phyloP scores from a whole-genome alignment of 768 basidiomycete genomes.

The Trametopsis cervina region DNA sequence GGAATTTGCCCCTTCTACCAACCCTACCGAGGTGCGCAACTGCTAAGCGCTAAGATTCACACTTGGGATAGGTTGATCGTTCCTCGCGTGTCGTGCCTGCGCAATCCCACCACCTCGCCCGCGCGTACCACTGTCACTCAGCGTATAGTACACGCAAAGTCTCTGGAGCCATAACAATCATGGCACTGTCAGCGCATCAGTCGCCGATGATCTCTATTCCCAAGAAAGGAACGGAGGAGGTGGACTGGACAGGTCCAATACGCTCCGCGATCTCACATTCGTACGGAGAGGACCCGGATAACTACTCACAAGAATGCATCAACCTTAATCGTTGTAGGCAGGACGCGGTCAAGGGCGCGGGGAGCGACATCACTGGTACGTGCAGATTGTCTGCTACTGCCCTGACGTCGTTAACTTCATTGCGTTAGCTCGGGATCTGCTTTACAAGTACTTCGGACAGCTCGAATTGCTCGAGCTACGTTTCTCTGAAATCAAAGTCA shows the following conservation, averaged over 20 bases:
- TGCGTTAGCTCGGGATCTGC: slow-evolving; percentile 72
- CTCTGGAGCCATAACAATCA: too few species aligned
- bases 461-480: slow-evolving; percentile 94
- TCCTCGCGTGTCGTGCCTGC: neutral
- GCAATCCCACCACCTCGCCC: neutral
- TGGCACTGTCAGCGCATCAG: slow-evolving; percentile 34
- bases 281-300: slow-evolving; percentile 90
- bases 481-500: slow-evolving; percentile 93
- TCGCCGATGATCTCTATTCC: slow-evolving; percentile 90
- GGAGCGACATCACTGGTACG: slow-evolving; percentile 90
- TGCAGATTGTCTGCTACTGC: slow-evolving; percentile 2
- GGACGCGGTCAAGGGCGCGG: slow-evolving; percentile 94
- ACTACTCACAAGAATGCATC: slow-evolving; percentile 78
- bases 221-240: slow-evolving; percentile 91
- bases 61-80: neutral
- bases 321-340: slow-evolving; percentile 86
- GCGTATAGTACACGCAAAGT: too few species aligned
- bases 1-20: too few species aligned
- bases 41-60: too few species aligned
- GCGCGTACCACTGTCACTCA: neutral
- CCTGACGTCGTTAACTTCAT: neutral
- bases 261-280: slow-evolving; percentile 81
- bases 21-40: too few species aligned
- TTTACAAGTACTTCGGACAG: slow-evolving; percentile 99
- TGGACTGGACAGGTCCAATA: slow-evolving; percentile 92